These are phyloP conservation scores for Rubroboletus satanas DNA, from an alignment of 768 basidiomycete genomes.

Conservation along the genomic window DNA sequence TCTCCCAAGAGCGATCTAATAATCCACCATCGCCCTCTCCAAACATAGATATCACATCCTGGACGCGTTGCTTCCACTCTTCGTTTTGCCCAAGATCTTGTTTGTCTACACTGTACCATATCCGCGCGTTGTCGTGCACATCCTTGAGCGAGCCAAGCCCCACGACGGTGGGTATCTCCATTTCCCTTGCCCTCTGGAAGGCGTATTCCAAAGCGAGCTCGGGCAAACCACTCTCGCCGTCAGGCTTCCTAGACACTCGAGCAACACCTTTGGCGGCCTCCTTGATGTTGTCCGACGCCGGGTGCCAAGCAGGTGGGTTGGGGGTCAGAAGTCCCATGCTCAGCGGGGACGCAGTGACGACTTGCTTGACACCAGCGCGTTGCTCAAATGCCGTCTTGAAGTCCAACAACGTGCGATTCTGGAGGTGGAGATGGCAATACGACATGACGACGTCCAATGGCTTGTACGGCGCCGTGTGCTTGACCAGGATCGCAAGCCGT, in stretches of 20 bases:
- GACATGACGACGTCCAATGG: slow-evolving; percentile 78
- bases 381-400: slow-evolving; percentile 55
- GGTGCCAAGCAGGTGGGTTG: slow-evolving; percentile 67
- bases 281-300: slow-evolving; percentile 53
- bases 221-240: slow-evolving; percentile 42
- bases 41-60: slow-evolving; percentile 42
- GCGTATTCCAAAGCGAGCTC: slow-evolving; percentile 74
- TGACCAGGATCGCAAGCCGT: slow-evolving; percentile 71
- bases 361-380: slow-evolving; percentile 63
- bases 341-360: slow-evolving; percentile 78
- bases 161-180: slow-evolving; percentile 58
- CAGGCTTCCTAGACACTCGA: slow-evolving; percentile 33
- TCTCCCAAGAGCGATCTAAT: slow-evolving; percentile 72
- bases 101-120: slow-evolving; percentile 60
- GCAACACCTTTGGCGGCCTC: slow-evolving; percentile 41
- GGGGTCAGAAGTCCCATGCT: slow-evolving; percentile 77
- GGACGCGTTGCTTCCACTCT: slow-evolving; percentile 40
- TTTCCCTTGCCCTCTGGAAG: slow-evolving; percentile 44
- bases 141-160: slow-evolving; percentile 70
- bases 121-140: slow-evolving; percentile 67
- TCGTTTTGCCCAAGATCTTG: slow-evolving; percentile 33
- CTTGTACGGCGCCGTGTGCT: slow-evolving; percentile 59
- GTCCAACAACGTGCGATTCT: slow-evolving; percentile 57
- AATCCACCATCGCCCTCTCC: slow-evolving; percentile 40
- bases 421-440: slow-evolving; percentile 77